A percentile compares a stretch with the other conserved stretches of the same genome.
phyloP scores from a whole-genome alignment of 2,329 filamentous ascomycete genomes.

The Coniochaeta ligniaria region DNA sequence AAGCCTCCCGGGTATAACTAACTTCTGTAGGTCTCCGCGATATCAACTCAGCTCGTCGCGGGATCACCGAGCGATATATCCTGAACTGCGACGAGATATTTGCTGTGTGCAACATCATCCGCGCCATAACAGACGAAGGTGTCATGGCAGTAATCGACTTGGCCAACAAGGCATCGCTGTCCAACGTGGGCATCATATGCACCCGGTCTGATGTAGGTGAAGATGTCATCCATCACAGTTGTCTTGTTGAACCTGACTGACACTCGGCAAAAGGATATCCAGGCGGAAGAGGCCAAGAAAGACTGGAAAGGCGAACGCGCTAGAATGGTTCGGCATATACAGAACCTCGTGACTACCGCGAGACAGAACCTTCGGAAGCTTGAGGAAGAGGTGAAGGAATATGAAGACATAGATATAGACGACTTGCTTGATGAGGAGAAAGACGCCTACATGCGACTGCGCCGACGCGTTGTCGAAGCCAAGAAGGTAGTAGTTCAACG shows the following conservation, averaged over 20 bases:
- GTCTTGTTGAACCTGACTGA: neutral
- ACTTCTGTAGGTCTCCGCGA: constrained; percentile 33
- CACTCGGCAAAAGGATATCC: constrained; percentile 19
- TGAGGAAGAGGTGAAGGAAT: constrained; percentile 4
- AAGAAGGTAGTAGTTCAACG: neutral
- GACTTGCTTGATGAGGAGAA: constrained; percentile 7
- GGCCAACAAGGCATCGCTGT: constrained; percentile 25
- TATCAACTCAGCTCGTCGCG: constrained; percentile 32
- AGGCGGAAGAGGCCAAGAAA: constrained; percentile 21
- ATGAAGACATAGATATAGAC: neutral
- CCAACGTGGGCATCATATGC: constrained; percentile 35
- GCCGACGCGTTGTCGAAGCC: neutral
- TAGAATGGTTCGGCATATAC: constrained; percentile 10
- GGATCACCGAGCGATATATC: constrained; percentile 37
- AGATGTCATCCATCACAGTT: constrained; percentile 1
- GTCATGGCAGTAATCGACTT: constrained; percentile 32
- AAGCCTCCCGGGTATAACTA: neutral
- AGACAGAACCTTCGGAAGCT: constrained; percentile 5
- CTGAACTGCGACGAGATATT: constrained; percentile 39
- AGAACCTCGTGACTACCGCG: constrained; percentile 6
- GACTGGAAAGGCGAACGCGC: constrained; percentile 21
- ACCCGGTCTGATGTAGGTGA: constrained; percentile 26
- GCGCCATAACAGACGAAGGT: constrained; percentile 32
- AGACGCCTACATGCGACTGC: neutral
- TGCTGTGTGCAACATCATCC: constrained; percentile 31